phyloP scores from a whole-genome alignment of 352 stramenopile genomes.

The Globisporangium megalacanthum region DNA sequence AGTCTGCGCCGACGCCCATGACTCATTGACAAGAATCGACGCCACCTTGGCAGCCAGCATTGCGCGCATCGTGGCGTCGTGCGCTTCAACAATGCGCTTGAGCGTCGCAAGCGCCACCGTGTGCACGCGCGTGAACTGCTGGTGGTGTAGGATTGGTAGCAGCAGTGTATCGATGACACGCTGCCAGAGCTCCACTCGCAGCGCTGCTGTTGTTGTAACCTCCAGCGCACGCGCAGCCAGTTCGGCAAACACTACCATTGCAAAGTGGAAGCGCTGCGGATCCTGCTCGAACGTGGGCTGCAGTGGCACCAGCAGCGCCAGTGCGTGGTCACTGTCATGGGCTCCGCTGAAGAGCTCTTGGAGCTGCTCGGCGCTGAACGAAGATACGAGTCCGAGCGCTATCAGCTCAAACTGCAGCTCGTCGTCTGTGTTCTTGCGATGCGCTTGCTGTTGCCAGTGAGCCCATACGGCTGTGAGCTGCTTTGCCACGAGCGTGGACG shows the following conservation, averaged over 20 bases:
- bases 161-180: slow-evolving; percentile 21
- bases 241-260: slow-evolving; percentile 22
- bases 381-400: slow-evolving; percentile 25
- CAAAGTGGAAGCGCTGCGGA: slow-evolving; percentile 30
- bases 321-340: not conserved
- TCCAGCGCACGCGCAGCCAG: slow-evolving; percentile 21
- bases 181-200: not conserved
- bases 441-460: not conserved
- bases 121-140: slow-evolving; percentile 25
- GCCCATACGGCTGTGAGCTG: not conserved
- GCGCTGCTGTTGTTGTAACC: not conserved
- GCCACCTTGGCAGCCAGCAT: slow-evolving; percentile 5
- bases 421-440: slow-evolving; percentile 13
- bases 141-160: slow-evolving; percentile 21
- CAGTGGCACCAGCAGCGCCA: slow-evolving; percentile 39
- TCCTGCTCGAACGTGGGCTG: slow-evolving; percentile 14
- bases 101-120: slow-evolving; percentile 21
- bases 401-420: slow-evolving; percentile 57
- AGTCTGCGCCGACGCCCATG: not conserved
- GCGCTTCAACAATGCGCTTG: slow-evolving; percentile 15
- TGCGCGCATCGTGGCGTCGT: slow-evolving; percentile 7
- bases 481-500: not conserved
- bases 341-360: slow-evolving; percentile 18
- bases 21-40: slow-evolving; percentile 9
- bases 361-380: slow-evolving; percentile 19